Conservation (phyloP, 2,329 filamentous ascomycete genomes). For the Graphilbum fragrans region DNA sequence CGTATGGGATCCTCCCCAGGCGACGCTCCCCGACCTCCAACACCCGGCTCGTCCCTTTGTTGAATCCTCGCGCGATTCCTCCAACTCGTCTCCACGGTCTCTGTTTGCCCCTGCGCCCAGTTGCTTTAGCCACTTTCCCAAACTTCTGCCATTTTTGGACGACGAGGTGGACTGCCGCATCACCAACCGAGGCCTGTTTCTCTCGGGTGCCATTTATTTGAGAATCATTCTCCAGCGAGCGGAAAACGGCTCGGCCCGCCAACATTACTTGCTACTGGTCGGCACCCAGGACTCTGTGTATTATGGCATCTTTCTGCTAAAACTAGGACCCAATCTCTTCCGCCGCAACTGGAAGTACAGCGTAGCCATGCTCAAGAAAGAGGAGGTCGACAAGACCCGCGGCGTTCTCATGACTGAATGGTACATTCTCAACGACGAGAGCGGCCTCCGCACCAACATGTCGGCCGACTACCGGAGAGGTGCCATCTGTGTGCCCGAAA, state of each 20-base stretch:
- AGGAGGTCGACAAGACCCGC: background rate
- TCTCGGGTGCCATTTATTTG: conserved; percentile 2
- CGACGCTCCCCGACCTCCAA: too few species aligned
- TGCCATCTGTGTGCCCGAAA: background rate
- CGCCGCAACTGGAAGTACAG: conserved; percentile 3
- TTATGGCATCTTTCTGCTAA: conserved; percentile 4
- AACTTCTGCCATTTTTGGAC: conserved; percentile 4
- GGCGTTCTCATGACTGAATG: conserved; percentile 1
- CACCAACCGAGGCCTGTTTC: conserved; percentile 6
- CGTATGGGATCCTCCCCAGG: conserved; percentile 10
- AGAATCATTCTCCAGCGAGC: background rate
- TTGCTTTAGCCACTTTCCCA: conserved; percentile 1
- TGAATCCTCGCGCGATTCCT: too few species aligned
- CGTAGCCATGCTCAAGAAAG: background rate
- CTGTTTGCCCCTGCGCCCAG: conserved; percentile 8
- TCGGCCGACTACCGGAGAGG: background rate
- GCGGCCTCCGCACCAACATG: background rate
- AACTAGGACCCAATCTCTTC: conserved; percentile 8
- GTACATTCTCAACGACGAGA: conserved; percentile 4
- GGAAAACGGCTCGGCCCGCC: background rate
- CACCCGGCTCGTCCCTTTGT: too few species aligned
- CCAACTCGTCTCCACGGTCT: too few species aligned
- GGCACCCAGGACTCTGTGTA: conserved; percentile 2
- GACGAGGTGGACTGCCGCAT: conserved; percentile 3
- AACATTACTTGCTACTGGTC: conserved; percentile 4